Evolutionary conservation across 352 stramenopile species (phyloP), one percentile per base, ranked within the genome.

Genomic region (Phytophthora palmivora): DNA sequence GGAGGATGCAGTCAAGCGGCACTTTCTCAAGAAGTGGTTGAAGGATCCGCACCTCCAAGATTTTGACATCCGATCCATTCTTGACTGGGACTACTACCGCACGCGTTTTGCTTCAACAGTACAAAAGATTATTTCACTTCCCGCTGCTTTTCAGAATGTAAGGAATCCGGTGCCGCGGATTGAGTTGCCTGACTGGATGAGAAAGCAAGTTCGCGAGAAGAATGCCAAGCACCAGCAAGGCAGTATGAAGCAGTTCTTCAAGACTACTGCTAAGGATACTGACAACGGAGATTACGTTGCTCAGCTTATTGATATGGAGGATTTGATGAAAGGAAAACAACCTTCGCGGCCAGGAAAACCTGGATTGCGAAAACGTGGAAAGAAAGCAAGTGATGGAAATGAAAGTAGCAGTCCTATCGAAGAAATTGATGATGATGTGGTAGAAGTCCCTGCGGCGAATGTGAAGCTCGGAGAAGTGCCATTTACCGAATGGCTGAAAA

Each of bases 121-220:
- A 32, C 97, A 98, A 51, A 99, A 99, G 71, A 99, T 99, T 74
- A 99, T 99, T 62, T 99, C 96, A 9, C 98, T 99, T 39, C 98
- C 98, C 10, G 98, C 98, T 21, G 97, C 95, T 16, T 92, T 99
- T 56, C 98, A 99, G 72, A 97, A 98, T 56, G 80, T 99, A 3
- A 66, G 65, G 14, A 99, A 99, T 75, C 98, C 98, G 6, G 96
- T 99, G 8, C 97, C 97, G 4, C 84, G 97, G 7, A 96, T 99
- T 41, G 74, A 91, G 37, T 82, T 99, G 63, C 98, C 98, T 11
- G 93, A 98, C 36, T 99, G 98, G 98, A 92, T 99, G 65, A 76
- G 93, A 6, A 93, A 91, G 43, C 91, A 96, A 65, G 86, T 98
- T 58, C 88, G 97, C 30, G 86, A 97, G 52, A 94, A 97, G 53